Base-by-base conservation (phyloP, 2,329 filamentous ascomycete species). In the Penicillium crustosum region DNA sequence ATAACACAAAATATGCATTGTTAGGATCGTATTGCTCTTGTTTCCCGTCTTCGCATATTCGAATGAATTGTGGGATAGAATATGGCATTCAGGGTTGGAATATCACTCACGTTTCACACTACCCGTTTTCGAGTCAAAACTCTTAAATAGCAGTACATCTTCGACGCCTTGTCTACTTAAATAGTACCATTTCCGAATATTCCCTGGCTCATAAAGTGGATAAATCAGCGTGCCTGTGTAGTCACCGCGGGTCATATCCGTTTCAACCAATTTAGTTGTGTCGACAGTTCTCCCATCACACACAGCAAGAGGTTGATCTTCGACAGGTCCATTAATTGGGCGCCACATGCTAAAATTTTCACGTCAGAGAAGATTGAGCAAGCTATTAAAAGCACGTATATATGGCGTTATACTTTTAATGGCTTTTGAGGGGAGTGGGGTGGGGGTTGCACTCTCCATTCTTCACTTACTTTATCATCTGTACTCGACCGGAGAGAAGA, bases 81-180 rank as follows among this genome's bases (percentile, higher is more conserved):
- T n/a, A 36, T 19, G 36, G 9, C 10, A 6, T 12, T 9, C 36
- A 19, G 36, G 17, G 4, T 12, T 38, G 9, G 9, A 19, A 38
- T 38, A 19, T 38, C 8, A 59, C 57, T 59, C 21, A 59, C 53
- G 23, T 56, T 55, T 52, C 17, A 59, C 36, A 39, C 47, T 56
- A 10, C n/a, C 53, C 41, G 39, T 41, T 35, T 51, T 49, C 3
- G 51, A 44, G 31, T 59, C 53, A 48, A 59, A 59, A 13, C 57
- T 56, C 35, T 59, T 59, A 21, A 59, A 59, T 13, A 56, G 17
- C 9, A 59, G 47, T 5, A 59, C 57, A 38, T 59, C 57, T 49
- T 56, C 57, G 4, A 52, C 47, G 6, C 12, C 42, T 17, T 59
- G 57, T 48, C 48, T 23, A 23, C 57, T 59, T 17, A 56, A 45